These are phyloP conservation scores for Microcyclospora pomicola DNA, from an alignment of 2,329 filamentous ascomycete species.

Conservation along the genomic window DNA sequence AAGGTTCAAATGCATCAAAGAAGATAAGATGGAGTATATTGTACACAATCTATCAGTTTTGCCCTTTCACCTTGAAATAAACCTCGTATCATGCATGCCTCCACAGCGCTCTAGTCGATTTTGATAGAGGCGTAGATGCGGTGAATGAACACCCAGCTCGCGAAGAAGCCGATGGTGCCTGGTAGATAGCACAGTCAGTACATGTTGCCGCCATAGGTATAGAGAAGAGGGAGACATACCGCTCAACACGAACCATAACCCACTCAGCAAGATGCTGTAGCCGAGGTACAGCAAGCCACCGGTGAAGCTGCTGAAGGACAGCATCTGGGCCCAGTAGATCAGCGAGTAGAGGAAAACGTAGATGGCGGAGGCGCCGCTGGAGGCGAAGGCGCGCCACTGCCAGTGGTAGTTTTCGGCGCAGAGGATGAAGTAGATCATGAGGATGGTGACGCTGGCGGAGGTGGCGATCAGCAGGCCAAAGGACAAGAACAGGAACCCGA, in stretches of 20 bases:
- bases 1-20: no score
- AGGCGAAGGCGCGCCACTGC: slow-evolving; percentile 94
- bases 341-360: slow-evolving; percentile 90
- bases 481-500: slow-evolving; percentile 95
- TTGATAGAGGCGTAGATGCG: slow-evolving; percentile 98
- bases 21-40: no score
- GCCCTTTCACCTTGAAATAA: no score
- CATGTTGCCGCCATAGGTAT: neutral
- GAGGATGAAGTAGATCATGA: slow-evolving; percentile 92
- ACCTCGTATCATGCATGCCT: no score
- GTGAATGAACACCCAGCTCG: slow-evolving; percentile 85
- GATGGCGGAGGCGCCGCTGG: slow-evolving; percentile 73
- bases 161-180: slow-evolving; percentile 93
- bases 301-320: slow-evolving; percentile 71
- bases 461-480: slow-evolving; percentile 97
- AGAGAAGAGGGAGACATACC: slow-evolving; percentile 46
- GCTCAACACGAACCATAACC: slow-evolving; percentile 84
- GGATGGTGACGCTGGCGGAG: slow-evolving; percentile 76
- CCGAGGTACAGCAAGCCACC: slow-evolving; percentile 86
- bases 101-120: slow-evolving; percentile 51
- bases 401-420: slow-evolving; percentile 97
- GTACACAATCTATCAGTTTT: no score
- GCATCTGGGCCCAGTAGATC: slow-evolving; percentile 77
- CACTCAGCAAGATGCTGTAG: slow-evolving; percentile 78
- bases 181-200: slow-evolving; percentile 2